Percentiles rank a stretch among this genome's conserved stretches.
Evolutionary conservation across 768 basidiomycete genomes (phyloP).

Genomic region (Strobilomyces echinocephalus): DNA sequence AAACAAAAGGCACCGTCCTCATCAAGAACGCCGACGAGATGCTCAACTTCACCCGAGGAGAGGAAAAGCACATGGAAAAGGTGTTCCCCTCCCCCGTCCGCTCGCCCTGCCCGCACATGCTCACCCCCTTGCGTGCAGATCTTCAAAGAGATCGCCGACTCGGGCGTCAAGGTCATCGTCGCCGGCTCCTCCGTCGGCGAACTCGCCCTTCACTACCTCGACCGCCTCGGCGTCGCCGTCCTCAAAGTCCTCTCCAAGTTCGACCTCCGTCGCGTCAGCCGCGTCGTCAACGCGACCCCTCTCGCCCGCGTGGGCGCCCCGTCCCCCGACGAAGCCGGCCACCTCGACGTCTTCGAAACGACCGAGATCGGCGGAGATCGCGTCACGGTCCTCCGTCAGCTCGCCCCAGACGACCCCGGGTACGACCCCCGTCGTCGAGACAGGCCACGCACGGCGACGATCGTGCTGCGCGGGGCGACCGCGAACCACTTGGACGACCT

Average conservation of each 20-base stretch:
- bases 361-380: constrained; percentile 96
- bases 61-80: constrained; percentile 96
- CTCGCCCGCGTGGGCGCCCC: constrained; percentile 95
- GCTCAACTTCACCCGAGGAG: constrained; percentile 93
- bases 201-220: constrained; percentile 94
- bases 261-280: constrained; percentile 88
- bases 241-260: constrained; percentile 98
- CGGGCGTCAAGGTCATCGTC: constrained; percentile 90
- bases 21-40: constrained; percentile 94
- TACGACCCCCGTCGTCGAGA: constrained; percentile 54
- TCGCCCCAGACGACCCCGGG: constrained; percentile 58
- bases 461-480: constrained; percentile 93
- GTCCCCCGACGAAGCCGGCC: constrained; percentile 93
- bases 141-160: constrained; percentile 94
- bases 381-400: constrained; percentile 92
- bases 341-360: constrained; percentile 91
- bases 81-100: constrained; percentile 26
- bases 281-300: constrained; percentile 94
- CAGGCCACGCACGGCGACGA: constrained; percentile 85
- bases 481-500: constrained; percentile 92
- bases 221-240: constrained; percentile 89
- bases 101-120: neutral
- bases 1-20: constrained; percentile 97
- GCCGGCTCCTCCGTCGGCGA: constrained; percentile 93
- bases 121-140: constrained; percentile 47